A percentile compares a stretch with the other conserved stretches of the same genome.
These are phyloP conservation scores for Fragosphaeria purpurea DNA, from an alignment of 2,329 filamentous ascomycete species.

Conservation along the genomic window DNA sequence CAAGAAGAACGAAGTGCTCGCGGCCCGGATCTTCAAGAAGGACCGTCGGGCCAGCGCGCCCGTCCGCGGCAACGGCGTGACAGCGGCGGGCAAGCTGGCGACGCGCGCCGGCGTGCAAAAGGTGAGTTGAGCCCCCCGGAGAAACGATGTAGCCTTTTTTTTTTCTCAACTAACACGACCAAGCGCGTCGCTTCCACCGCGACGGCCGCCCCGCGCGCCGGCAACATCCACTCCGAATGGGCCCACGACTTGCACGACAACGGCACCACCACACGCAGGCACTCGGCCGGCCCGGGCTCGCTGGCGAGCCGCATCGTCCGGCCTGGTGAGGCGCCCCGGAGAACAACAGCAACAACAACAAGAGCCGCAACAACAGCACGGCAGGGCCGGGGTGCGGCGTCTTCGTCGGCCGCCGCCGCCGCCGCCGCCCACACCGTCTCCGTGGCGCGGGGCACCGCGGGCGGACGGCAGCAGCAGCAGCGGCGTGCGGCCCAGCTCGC, in stretches of 20 bases:
- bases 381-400: background rate
- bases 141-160: background rate
- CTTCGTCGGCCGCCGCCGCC: too few relatives aligned
- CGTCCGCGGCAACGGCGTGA: conserved; percentile 23
- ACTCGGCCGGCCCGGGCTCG: conserved; percentile 23
- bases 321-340: conserved; percentile 8
- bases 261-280: conserved; percentile 9
- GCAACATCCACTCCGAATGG: conserved; percentile 58
- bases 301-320: conserved; percentile 37
- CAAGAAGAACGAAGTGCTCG: conserved; percentile 62
- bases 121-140: conserved; percentile 29
- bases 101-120: conserved; percentile 67
- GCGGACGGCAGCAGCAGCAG: conserved; percentile 13
- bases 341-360: conserved; percentile 15
- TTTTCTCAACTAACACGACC: background rate
- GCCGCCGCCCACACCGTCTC: too few relatives aligned
- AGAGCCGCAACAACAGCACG: conserved; percentile 1
- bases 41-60: conserved; percentile 49
- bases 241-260: conserved; percentile 56
- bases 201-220: conserved; percentile 23
- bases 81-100: conserved; percentile 45
- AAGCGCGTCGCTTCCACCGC: conserved; percentile 20
- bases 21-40: conserved; percentile 58
- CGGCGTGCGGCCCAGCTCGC: conserved; percentile 32
- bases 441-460: background rate